These are phyloP conservation scores for Calonectria pauciramosa DNA, from an alignment of 2,329 filamentous ascomycete species.

Conservation along the genomic window DNA sequence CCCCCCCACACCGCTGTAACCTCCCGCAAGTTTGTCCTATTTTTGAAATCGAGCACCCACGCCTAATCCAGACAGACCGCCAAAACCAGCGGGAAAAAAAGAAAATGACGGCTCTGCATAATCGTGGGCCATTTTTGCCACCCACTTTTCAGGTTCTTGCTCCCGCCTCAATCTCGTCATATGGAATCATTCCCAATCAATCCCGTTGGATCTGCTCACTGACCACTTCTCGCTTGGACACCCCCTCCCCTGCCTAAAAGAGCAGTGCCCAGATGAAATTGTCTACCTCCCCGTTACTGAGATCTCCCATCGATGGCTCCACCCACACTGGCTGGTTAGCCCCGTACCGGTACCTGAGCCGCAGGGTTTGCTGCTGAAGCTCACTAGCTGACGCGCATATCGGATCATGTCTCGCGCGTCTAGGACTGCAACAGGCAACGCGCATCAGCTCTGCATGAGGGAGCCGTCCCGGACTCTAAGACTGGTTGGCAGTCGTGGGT, in stretches of 20 bases:
- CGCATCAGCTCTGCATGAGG: conserved; percentile 45
- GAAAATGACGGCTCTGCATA: conserved; percentile 11
- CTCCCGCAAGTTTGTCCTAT: conserved; percentile 21
- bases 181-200: conserved; percentile 8
- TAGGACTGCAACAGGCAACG: conserved; percentile 47
- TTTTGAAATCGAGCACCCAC: conserved; percentile 16
- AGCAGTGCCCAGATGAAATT: conserved; percentile 34
- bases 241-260: background rate
- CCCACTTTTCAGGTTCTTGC: conserved; percentile 3
- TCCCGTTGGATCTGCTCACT: conserved; percentile 4
- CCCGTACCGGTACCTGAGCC: conserved; percentile 45
- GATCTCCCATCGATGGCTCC: conserved; percentile 41
- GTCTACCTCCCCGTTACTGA: conserved; percentile 37
- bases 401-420: conserved; percentile 48
- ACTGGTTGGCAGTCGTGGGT: conserved; percentile 18
- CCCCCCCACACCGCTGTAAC: conserved; percentile 24
- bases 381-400: conserved; percentile 50
- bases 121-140: background rate
- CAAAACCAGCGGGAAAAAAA: conserved; percentile 12
- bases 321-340: conserved; percentile 34
- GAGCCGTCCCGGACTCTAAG: conserved; percentile 25
- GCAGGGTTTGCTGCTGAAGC: conserved; percentile 43
- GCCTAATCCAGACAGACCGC: conserved; percentile 15
- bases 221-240: conserved; percentile 13
- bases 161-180: conserved; percentile 8